These are phyloP conservation scores for Ophiocordyceps robertsii DNA, from an alignment of 2,329 filamentous ascomycete genomes.

Conservation along the genomic window DNA sequence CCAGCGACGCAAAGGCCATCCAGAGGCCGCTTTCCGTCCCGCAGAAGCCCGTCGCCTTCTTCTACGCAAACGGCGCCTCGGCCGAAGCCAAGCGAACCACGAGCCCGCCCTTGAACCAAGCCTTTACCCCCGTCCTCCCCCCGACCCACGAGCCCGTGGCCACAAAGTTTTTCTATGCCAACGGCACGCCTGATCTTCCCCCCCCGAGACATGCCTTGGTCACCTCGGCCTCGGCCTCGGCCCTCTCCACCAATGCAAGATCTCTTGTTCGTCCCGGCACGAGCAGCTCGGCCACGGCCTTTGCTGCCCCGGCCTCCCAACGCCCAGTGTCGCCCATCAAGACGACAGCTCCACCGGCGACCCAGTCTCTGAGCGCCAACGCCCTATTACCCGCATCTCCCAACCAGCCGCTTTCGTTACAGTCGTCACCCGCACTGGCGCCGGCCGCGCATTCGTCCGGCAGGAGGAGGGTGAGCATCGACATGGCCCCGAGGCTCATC, in stretches of 20 bases:
- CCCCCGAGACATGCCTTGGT: constrained; percentile 19
- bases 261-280: constrained; percentile 24
- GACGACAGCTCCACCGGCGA: background rate
- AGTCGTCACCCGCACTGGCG: constrained; percentile 18
- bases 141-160: constrained; percentile 22
- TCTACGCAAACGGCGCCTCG: constrained; percentile 39
- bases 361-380: constrained; percentile 9
- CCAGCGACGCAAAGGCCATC: constrained; percentile 54
- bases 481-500: constrained; percentile 20
- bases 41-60: constrained; percentile 37
- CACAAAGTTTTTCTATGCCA: constrained; percentile 65
- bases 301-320: constrained; percentile 12
- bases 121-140: constrained; percentile 20
- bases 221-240: constrained; percentile 28
- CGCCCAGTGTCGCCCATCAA: constrained; percentile 41
- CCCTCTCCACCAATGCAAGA: constrained; percentile 31
- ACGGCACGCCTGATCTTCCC: constrained; percentile 40
- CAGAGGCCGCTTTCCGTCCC: constrained; percentile 24
- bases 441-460: constrained; percentile 15
- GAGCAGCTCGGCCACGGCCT: constrained; percentile 12
- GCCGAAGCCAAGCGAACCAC: constrained; percentile 23
- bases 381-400: constrained; percentile 8
- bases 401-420: background rate
- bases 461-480: constrained; percentile 29
- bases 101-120: constrained; percentile 13